Evolutionary conservation across 352 stramenopile genomes (phyloP).

Genomic region (Thraustochytrium sp.): DNA sequence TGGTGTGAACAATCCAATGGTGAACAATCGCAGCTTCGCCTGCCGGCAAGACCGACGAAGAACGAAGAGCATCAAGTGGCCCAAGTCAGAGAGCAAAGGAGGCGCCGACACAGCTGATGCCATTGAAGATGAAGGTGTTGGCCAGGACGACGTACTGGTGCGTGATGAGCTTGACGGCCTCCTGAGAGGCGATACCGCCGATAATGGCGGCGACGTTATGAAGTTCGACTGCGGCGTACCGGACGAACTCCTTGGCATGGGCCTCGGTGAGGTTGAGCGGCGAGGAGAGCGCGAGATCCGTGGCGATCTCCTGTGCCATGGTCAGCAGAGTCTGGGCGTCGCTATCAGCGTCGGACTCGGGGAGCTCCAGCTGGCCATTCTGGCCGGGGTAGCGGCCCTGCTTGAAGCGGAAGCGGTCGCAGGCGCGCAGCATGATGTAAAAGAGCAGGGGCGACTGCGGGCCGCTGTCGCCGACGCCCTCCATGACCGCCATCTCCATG

Average conservation of each 20-base stretch:
- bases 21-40: too few species aligned
- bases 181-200: conserved; percentile 91
- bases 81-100: conserved; percentile 65
- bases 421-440: conserved; percentile 84
- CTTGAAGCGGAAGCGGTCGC: conserved; percentile 62
- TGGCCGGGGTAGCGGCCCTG: conserved; percentile 71
- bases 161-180: conserved; percentile 96
- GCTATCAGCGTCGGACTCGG: conserved; percentile 55
- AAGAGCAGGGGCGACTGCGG: conserved; percentile 79
- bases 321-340: conserved; percentile 52
- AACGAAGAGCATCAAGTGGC: not conserved
- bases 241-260: conserved; percentile 80
- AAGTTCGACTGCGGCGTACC: conserved; percentile 82
- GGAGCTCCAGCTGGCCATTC: conserved; percentile 57
- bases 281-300: conserved; percentile 46
- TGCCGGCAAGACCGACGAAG: not conserved
- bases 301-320: conserved; percentile 44
- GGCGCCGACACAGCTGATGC: conserved; percentile 71
- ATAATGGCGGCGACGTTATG: conserved; percentile 87
- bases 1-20: too few species aligned
- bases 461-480: conserved; percentile 55
- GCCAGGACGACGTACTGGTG: conserved; percentile 92
- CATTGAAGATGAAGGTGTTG: conserved; percentile 97
- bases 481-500: conserved; percentile 63
- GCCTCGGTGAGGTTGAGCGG: conserved; percentile 55